Base-by-base conservation (phyloP, 2,329 filamentous ascomycete species). In the Fusarium brevicatenulatum region DNA sequence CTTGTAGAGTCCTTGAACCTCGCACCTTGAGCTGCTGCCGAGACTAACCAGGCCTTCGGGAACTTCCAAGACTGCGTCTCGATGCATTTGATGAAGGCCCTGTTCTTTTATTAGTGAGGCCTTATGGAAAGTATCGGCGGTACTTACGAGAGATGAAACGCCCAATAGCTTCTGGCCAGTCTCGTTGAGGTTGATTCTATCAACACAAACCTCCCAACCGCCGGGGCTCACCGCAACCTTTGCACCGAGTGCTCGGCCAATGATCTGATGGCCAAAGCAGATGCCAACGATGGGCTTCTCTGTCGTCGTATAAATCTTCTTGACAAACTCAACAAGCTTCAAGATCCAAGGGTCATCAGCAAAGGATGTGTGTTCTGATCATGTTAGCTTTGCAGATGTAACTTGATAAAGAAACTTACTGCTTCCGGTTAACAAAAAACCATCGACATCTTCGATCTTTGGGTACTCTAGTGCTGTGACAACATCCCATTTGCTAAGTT, bases 201-300 rank as follows among this genome's bases (percentile, higher is more conserved):
- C 79, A 2, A 85, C 83, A 1, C 83, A 82, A 6, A 85, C 66
- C 61, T 86, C 84, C 83, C 84, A 85, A 2, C 83, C 83, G 8
- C 76, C 78, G 0, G 81, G 79, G 39, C 77, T 82, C 25, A 81
- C 76, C 2, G 76, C 81, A 8, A 85, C 81, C 43, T 80, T 79
- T 12, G 80, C 80, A 16, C 79, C 80, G 2, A 86, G 74, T 2
- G 83, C 83, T 8, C 84, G 80, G 2, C 79, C 84, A 36, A 86
- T 78, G 39, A 86, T 84, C 58, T 86, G 84, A 56, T 86, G 84
- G 2, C 84, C 84, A 62, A 85, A 86, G 66, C 84, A 86, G n/a
- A 85, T 82, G 0, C 85, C 84, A 5, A 85, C 77, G 3, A 85
- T 76, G 1, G 80, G 82, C 32, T 78, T 74, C 16, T 75, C 71